phyloP scores from a whole-genome alignment of 2,329 filamentous ascomycete genomes.

The Colletotrichum salicis region DNA sequence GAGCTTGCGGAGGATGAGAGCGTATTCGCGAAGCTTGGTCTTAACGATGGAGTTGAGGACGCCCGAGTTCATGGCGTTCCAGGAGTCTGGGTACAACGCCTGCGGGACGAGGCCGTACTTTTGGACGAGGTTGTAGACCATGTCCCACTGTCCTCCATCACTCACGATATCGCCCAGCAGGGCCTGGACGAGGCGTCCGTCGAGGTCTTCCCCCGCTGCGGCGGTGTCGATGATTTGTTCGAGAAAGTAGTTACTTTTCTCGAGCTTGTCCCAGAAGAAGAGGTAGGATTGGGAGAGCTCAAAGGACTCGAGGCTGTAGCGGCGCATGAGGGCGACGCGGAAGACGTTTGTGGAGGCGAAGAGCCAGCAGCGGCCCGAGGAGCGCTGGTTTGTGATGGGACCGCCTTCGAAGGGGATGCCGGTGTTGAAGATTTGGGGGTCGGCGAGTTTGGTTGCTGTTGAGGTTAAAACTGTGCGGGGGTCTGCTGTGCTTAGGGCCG shows the following conservation, averaged over 20 bases:
- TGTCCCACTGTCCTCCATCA: constrained; percentile 92
- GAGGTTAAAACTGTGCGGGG: constrained; percentile 74
- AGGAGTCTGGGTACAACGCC: constrained; percentile 82
- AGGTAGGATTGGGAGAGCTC: constrained; percentile 90
- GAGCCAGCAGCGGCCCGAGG: constrained; percentile 88
- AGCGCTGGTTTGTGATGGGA: constrained; percentile 86
- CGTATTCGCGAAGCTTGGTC: constrained; percentile 88
- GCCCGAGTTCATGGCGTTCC: constrained; percentile 77
- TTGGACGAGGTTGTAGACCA: constrained; percentile 85
- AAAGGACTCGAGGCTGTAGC: constrained; percentile 80
- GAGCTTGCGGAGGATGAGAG: constrained; percentile 74
- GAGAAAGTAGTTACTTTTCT: constrained; percentile 90
- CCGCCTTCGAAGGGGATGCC: constrained; percentile 83
- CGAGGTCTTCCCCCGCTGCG: constrained; percentile 67
- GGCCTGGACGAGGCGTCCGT: constrained; percentile 77
- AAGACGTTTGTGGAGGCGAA: constrained; percentile 94
- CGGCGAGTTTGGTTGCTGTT: constrained; percentile 69
- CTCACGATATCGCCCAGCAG: constrained; percentile 75
- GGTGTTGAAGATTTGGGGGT: constrained; percentile 85
- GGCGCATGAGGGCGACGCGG: constrained; percentile 87
- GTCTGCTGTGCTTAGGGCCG: constrained; percentile 75
- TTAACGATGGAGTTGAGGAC: constrained; percentile 80
- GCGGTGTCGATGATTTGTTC: constrained; percentile 84
- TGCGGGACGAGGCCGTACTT: constrained; percentile 94
- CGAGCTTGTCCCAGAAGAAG: constrained; percentile 94